phyloP scores from a whole-genome alignment of 73 alveolate genomes.

The Paramecium bursaria region DNA sequence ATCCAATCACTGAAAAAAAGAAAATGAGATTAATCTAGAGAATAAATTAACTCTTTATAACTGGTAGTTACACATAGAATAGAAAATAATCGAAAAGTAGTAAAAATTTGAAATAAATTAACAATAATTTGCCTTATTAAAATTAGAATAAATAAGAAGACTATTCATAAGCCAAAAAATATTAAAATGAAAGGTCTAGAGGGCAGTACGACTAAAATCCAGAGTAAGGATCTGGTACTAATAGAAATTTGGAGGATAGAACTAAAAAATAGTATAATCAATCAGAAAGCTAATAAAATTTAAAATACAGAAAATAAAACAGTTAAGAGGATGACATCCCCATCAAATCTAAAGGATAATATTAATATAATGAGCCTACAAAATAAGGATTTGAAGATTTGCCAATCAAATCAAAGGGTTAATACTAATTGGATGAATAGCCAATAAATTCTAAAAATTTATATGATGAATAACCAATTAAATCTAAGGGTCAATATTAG shows the following conservation, averaged over 20 bases:
- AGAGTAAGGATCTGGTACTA: too few relatives aligned
- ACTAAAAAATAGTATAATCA: neutral
- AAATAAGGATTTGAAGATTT: neutral
- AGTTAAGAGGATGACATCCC: slow-evolving; percentile 17
- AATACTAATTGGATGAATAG: neutral
- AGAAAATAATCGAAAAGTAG: too few relatives aligned
- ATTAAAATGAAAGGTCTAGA: too few relatives aligned
- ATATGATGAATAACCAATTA: too few relatives aligned
- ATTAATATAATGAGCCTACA: neutral
- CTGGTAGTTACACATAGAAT: too few relatives aligned
- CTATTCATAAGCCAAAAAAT: too few relatives aligned
- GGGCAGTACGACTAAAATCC: too few relatives aligned
- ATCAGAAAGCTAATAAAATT: slow-evolving; percentile 8
- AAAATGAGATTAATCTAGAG: slow-evolving; percentile 29
- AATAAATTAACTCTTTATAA: slow-evolving; percentile 1
- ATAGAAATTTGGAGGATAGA: slow-evolving; percentile 32
- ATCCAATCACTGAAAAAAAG: slow-evolving; percentile 31
- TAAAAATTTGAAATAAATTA: too few relatives aligned
- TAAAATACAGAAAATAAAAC: neutral
- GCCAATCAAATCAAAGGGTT: neutral
- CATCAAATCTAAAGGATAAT: neutral
- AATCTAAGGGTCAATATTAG: too few relatives aligned
- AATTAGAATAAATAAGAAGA: too few relatives aligned
- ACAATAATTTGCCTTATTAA: too few relatives aligned
- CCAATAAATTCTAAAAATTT: too few relatives aligned